Base-by-base conservation (phyloP, 306 rosid genomes). In the Adenanthera pavonina region DNA sequence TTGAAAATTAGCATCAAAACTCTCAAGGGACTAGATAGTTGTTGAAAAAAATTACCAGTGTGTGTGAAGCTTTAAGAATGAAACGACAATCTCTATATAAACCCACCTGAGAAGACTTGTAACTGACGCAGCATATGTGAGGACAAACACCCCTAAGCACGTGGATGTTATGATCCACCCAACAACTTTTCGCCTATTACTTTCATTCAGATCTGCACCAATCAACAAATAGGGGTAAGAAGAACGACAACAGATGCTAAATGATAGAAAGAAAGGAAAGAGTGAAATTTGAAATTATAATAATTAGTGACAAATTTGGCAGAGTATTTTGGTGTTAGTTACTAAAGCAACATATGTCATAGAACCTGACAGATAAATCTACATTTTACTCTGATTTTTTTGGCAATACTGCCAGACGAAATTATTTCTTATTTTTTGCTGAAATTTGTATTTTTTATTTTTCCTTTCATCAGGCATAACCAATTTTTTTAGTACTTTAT, bases 121-220 rank as follows among this genome's bases (percentile, higher is more conserved):
- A 80, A 62, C 80, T 72, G 97, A 86, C 68, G 99, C 99, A 69
- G 99, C 85, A 78, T 68, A 93, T 47, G 99, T 90, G 72, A 95
- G 94, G 64, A 92, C 81, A 69, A 91, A 80, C 38, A 89, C 90
- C 61, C 97, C 99, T 0, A 90, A 41, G 79, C 99, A 95, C 40
- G 92, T 89, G 48, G 87, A 30, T 76, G 86, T 76, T 83, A 95
- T 93, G 52, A 92, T 85, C 92, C 91, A 90, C 52, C 94, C 97
- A 34, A 91, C 90, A 85, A 90, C 14, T 72, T 82, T 87, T 49
- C 92, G 82, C 85, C 93, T 88, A 5, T 82, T 91, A 60, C 83
- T 88, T 30, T 87, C 90, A 35, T 81, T 83, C 41, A 67, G 16
- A 73, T 88, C 99, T 95, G 93, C 85, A 75, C 61, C 34, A 61